phyloP scores from a whole-genome alignment of 2,329 filamentous ascomycete genomes.

The Colletotrichum orbiculare region DNA sequence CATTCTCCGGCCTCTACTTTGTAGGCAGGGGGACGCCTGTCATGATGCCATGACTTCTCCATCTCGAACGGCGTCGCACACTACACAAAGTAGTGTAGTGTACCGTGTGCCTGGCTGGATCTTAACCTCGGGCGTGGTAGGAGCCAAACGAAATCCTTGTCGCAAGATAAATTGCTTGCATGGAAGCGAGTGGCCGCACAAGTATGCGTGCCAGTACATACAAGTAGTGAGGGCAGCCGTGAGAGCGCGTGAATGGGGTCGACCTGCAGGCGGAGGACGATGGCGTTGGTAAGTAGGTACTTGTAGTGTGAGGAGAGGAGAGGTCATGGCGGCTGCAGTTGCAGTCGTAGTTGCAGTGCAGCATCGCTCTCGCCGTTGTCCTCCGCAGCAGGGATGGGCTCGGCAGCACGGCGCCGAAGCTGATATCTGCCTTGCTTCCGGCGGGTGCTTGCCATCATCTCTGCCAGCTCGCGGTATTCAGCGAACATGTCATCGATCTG shows the following conservation, averaged over 20 bases:
- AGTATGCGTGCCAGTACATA: not conserved
- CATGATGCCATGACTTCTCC: slow-evolving; percentile 1
- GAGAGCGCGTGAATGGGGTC: slow-evolving; percentile 10
- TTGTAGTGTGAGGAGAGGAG: not conserved
- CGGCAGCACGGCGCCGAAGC: not conserved
- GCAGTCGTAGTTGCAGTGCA: slow-evolving; percentile 10
- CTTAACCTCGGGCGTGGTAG: not conserved
- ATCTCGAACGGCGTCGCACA: too few relatives aligned
- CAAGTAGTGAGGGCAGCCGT: not conserved
- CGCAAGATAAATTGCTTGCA: slow-evolving; percentile 32
- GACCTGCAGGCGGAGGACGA: slow-evolving; percentile 6
- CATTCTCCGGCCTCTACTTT: too few relatives aligned
- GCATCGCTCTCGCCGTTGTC: too few relatives aligned
- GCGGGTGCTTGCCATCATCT: too few relatives aligned
- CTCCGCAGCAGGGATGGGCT: too few relatives aligned
- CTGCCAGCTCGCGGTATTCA: too few relatives aligned
- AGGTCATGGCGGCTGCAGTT: slow-evolving; percentile 19
- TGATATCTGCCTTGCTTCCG: not conserved
- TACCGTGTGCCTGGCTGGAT: too few relatives aligned
- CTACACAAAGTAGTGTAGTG: too few relatives aligned
- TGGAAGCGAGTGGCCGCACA: slow-evolving; percentile 26
- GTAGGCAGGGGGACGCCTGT: too few relatives aligned
- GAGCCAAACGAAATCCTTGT: slow-evolving; percentile 3
- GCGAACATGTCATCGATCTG: too few relatives aligned
- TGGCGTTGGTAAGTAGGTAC: not conserved